Conservation (phyloP, 2,329 filamentous ascomycete genomes). For the Aspergillus ochraceoroseus region DNA sequence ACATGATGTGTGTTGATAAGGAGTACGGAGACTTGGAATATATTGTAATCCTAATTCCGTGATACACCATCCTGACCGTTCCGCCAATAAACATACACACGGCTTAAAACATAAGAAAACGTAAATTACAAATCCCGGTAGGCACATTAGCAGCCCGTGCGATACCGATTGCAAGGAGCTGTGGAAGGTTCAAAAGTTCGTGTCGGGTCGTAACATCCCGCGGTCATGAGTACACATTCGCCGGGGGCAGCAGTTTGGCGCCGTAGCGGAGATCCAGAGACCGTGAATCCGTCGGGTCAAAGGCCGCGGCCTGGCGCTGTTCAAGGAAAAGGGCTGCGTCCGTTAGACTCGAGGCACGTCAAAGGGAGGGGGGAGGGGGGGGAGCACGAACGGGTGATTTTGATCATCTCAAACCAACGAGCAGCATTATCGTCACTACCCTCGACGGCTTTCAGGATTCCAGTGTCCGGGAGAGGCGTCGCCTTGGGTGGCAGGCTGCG, state of each 20-base stretch:
- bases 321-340: constrained; percentile 36
- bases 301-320: constrained; percentile 36
- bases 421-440: constrained; percentile 37
- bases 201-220: constrained; percentile 7
- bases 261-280: constrained; percentile 42
- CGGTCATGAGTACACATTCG: constrained; percentile 23
- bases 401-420: constrained; percentile 43
- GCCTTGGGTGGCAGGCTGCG: constrained; percentile 46
- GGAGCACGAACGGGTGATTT: constrained; percentile 36
- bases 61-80: too few species aligned
- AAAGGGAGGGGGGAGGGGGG: neutral
- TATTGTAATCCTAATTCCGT: too few species aligned
- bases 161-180: neutral
- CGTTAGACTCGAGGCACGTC: neutral
- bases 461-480: constrained; percentile 35
- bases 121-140: too few species aligned
- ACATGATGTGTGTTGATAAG: too few species aligned
- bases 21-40: too few species aligned
- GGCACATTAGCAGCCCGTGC: too few species aligned
- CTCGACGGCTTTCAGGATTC: constrained; percentile 38
- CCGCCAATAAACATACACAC: too few species aligned
- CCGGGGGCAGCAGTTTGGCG: constrained; percentile 33
- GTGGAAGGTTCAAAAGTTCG: constrained; percentile 9
- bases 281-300: constrained; percentile 40
- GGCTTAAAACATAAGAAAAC: too few species aligned